Base-by-base conservation (phyloP, 345 rosid genomes). In the Turnera subulata region DNA sequence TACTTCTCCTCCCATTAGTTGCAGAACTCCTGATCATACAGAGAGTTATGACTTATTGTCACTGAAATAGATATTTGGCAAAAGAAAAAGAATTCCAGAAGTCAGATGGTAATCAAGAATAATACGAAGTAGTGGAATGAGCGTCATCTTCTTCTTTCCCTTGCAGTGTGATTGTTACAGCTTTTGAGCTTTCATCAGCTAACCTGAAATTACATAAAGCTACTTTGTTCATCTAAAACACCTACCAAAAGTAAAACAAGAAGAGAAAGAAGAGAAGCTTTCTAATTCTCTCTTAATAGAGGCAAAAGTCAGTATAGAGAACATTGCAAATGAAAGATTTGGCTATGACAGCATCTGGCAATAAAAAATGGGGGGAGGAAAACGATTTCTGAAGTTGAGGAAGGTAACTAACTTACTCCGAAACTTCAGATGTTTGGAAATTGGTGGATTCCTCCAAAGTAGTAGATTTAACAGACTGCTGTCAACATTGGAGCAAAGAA, bases 141-240 rank as follows among this genome's bases (percentile, higher is more conserved):
- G 83, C 63, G 70, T 89, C 98, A 15, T 89, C 96, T 38, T 88
- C 94, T 56, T 89, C 96, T 69, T 83, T 85, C 74, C 60, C 64
- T 63, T 67, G 55, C 39, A 58, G 32, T 65, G 78, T 64, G 46
- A 67, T 58, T 58, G 73, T 62, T 18, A 61, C 46, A 2, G 82
- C 66, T 71, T 82, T 81, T 54, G 78, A 64, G 63, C 62, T 75
- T 56, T 70, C 65, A 47, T 84, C 84, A 32, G 50, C 65, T 63
- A 71, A 71, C 68, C 97, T 90, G 83, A 65, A 77, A 64, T n/a
- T 25, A 15, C 39, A 65, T 56, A 29, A 61, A 16, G n/a, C n/a
- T n/a, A n/a, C n/a, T n/a, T n/a, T n/a, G n/a, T n/a, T n/a, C n/a
- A n/a, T n/a, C n/a, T n/a, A n/a, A n/a, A n/a, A n/a, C n/a, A n/a